A percentile compares a stretch with the other conserved stretches of the same genome.
phyloP scores from a whole-genome alignment of 2,329 filamentous ascomycete species.

The Colletotrichum limetticola region DNA sequence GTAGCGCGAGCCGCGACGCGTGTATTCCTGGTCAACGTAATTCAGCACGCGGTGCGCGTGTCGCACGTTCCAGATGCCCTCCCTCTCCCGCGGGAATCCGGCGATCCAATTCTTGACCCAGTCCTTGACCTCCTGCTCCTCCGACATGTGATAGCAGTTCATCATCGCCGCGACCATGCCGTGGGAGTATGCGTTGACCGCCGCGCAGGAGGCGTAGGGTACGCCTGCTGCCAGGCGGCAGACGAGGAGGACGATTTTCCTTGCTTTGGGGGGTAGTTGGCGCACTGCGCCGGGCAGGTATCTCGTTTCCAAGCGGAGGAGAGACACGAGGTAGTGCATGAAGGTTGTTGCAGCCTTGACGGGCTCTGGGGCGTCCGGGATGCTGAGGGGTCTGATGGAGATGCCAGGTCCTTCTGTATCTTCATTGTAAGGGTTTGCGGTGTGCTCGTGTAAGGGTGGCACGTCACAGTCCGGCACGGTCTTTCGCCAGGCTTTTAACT shows the following conservation, averaged over 20 bases:
- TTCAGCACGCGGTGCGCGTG: conserved; percentile 7
- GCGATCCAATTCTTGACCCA: conserved; percentile 23
- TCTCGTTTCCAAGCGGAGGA: neutral
- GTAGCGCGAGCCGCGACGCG: conserved; percentile 7
- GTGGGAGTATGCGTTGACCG: conserved; percentile 3
- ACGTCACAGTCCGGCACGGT: neutral
- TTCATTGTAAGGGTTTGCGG: neutral
- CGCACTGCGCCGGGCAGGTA: neutral
- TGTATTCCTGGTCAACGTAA: conserved; percentile 22
- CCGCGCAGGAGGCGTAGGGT: conserved; percentile 1
- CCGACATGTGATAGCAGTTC: conserved; percentile 19
- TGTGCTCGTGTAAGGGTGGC: conserved; percentile 3
- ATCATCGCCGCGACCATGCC: conserved; percentile 17
- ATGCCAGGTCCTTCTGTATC: neutral
- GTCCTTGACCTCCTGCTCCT: neutral
- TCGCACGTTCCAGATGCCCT: conserved; percentile 19
- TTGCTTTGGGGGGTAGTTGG: neutral
- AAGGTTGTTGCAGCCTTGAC: conserved; percentile 18
- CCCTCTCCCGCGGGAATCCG: conserved; percentile 12
- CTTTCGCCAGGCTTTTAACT: conserved; percentile 4
- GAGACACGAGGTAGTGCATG: conserved; percentile 21
- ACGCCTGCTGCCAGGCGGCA: conserved; percentile 11
- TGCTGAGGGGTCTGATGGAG: neutral
- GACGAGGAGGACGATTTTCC: neutral
- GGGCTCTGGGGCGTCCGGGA: neutral